phyloP scores from a whole-genome alignment of 2,329 filamentous ascomycete species.

The Pyricularia sp. region DNA sequence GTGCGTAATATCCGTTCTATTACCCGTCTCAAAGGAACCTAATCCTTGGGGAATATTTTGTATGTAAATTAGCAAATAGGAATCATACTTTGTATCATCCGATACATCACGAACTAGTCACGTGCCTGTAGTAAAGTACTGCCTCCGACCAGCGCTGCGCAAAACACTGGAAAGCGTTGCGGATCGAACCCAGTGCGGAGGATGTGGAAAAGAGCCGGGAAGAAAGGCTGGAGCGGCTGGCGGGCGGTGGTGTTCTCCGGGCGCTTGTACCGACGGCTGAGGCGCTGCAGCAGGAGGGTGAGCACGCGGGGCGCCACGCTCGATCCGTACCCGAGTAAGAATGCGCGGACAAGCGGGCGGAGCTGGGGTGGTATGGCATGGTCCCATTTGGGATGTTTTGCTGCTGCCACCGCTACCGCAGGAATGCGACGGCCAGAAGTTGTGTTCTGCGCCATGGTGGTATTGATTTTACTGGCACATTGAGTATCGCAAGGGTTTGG shows the following conservation, averaged over 20 bases:
- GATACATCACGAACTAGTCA: conserved; percentile 19
- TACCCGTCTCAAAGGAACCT: conserved; percentile 22
- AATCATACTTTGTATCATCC: background rate
- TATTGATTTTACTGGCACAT: background rate
- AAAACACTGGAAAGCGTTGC: conserved; percentile 53
- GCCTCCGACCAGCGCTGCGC: conserved; percentile 49
- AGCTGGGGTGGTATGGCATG: conserved; percentile 36
- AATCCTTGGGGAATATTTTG: background rate
- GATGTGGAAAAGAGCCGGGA: conserved; percentile 27
- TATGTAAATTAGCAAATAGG: background rate
- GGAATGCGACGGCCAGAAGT: background rate
- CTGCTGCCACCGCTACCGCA: background rate
- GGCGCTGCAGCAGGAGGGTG: conserved; percentile 41
- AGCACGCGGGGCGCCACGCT: conserved; percentile 47
- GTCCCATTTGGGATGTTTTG: conserved; percentile 12
- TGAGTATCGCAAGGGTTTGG: background rate
- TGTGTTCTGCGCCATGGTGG: background rate
- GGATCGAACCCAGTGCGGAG: conserved; percentile 41
- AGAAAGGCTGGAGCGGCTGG: conserved; percentile 19
- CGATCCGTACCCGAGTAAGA: conserved; percentile 51
- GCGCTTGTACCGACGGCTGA: conserved; percentile 30
- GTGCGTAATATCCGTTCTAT: conserved; percentile 15
- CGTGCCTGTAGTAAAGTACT: conserved; percentile 47
- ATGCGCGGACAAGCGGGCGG: conserved; percentile 49
- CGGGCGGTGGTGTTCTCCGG: conserved; percentile 16